phyloP scores from a whole-genome alignment of 1,284 basidiomycete species.

The Wolfiporia cocos region DNA sequence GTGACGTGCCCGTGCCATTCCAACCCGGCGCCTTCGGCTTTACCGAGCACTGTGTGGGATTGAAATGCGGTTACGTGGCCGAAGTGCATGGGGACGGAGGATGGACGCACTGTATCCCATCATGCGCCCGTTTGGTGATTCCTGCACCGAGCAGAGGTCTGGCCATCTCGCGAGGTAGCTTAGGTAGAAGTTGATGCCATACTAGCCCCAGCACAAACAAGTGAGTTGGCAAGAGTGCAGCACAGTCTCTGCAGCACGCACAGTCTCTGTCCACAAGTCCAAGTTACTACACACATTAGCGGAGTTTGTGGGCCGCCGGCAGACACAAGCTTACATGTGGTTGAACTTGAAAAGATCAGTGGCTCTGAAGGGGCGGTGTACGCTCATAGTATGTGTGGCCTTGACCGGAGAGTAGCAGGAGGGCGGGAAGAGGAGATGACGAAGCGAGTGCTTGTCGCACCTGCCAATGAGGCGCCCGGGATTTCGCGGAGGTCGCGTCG shows the following conservation, averaged over 20 bases:
- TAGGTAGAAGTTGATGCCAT: slow-evolving; percentile 82
- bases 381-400: slow-evolving; percentile 50
- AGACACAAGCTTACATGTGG: slow-evolving; percentile 72
- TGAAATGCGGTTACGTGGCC: background rate
- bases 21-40: slow-evolving; percentile 66
- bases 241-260: slow-evolving; percentile 27
- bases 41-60: slow-evolving; percentile 64
- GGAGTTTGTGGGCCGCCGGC: too few species aligned
- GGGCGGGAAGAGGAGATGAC: background rate
- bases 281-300: slow-evolving; percentile 60
- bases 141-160: slow-evolving; percentile 79
- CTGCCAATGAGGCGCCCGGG: background rate
- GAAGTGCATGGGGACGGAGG: slow-evolving; percentile 2
- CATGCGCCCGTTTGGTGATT: slow-evolving; percentile 70
- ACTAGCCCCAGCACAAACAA: too few species aligned
- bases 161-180: slow-evolving; percentile 87
- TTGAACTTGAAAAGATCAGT: slow-evolving; percentile 91
- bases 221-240: background rate
- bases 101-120: slow-evolving; percentile 77
- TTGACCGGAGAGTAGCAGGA: background rate
- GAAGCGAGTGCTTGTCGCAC: too few species aligned
- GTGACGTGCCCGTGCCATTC: slow-evolving; percentile 93
- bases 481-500: too few species aligned
- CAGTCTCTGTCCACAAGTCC: slow-evolving; percentile 93
- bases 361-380: slow-evolving; percentile 78